Conservation (phyloP, 495 filamentous ascomycete genomes). For the Penicillium samsonianum region DNA sequence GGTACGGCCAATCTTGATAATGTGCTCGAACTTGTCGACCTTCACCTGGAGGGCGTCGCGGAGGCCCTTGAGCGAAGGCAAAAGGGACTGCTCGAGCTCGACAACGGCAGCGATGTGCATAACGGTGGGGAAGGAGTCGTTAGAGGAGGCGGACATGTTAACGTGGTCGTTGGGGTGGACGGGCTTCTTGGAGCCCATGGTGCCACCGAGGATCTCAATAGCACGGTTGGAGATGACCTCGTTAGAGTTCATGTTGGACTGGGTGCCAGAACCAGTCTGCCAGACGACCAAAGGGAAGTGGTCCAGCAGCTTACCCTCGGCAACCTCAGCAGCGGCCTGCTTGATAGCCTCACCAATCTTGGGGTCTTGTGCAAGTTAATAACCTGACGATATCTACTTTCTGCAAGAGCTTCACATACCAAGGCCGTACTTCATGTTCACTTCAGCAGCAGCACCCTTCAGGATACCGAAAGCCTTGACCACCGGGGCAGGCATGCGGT, state of each 20-base stretch:
- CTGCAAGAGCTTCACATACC: slow-evolving; percentile 56
- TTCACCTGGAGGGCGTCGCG: slow-evolving; percentile 83
- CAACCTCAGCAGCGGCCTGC: slow-evolving; percentile 91
- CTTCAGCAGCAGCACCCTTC: slow-evolving; percentile 93
- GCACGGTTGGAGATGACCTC: slow-evolving; percentile 99
- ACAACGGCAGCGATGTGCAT: slow-evolving; percentile 99
- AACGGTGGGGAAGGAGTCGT: slow-evolving; percentile 98
- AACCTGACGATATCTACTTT: slow-evolving; percentile 2
- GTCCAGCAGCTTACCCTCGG: slow-evolving; percentile 88
- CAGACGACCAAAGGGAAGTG: slow-evolving; percentile 99
- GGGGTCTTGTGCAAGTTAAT: slow-evolving; percentile 57
- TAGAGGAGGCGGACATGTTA: slow-evolving; percentile 97
- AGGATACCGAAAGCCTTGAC: slow-evolving; percentile 94
- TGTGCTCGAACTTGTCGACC: slow-evolving; percentile 82
- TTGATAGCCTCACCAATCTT: slow-evolving; percentile 92
- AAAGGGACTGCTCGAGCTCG: slow-evolving; percentile 81
- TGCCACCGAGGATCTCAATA: slow-evolving; percentile 94
- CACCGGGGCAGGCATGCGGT: slow-evolving; percentile 94
- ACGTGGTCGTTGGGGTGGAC: slow-evolving; percentile 99
- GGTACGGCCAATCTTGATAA: slow-evolving; percentile 99
- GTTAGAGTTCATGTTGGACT: slow-evolving; percentile 99
- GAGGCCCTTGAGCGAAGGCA: slow-evolving; percentile 80
- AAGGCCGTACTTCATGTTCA: slow-evolving; percentile 94
- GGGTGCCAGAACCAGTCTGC: slow-evolving; percentile 98
- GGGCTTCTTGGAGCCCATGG: slow-evolving; percentile 94